Conservation (phyloP, 306 rosid genomes). For the Neltuma alba region DNA sequence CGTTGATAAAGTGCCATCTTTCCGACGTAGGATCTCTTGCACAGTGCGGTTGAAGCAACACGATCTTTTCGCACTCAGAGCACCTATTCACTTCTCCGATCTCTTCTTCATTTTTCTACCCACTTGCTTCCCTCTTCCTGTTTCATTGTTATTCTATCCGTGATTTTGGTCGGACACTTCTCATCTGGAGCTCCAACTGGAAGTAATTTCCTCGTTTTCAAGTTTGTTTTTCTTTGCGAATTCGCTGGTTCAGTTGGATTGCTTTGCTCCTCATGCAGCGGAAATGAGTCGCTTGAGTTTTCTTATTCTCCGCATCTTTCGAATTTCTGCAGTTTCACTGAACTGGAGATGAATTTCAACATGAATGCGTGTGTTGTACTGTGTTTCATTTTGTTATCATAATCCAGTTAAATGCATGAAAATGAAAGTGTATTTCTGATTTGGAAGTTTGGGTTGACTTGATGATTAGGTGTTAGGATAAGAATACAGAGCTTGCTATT, state of each 20-base stretch:
- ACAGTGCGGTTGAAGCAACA: slow-evolving; percentile 6
- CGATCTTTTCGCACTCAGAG: slow-evolving; percentile 31
- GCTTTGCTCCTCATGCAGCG: background rate
- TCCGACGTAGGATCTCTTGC: background rate
- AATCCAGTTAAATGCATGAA: background rate
- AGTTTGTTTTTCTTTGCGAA: background rate
- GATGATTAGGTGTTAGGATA: background rate
- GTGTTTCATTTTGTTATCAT: background rate
- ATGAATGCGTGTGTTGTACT: background rate
- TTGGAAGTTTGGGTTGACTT: slow-evolving; percentile 1
- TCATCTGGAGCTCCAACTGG: background rate
- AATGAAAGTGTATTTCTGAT: background rate
- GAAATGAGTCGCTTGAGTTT: background rate
- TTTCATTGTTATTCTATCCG: background rate
- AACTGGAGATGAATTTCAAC: background rate
- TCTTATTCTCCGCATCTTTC: background rate
- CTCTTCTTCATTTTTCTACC: background rate
- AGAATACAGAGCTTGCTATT: background rate
- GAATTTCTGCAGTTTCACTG: slow-evolving; percentile 4
- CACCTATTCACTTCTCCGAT: background rate
- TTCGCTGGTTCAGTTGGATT: slow-evolving; percentile 13
- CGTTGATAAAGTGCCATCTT: slow-evolving; percentile 37
- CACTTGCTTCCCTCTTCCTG: slow-evolving; percentile 8
- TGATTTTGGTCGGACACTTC: slow-evolving; percentile 34
- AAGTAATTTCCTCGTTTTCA: slow-evolving; percentile 24